A percentile compares a stretch with the other conserved stretches of the same genome.
Conservation (phyloP, 1,139 yeast genomes). For the Hanseniaspora sp. region DNA sequence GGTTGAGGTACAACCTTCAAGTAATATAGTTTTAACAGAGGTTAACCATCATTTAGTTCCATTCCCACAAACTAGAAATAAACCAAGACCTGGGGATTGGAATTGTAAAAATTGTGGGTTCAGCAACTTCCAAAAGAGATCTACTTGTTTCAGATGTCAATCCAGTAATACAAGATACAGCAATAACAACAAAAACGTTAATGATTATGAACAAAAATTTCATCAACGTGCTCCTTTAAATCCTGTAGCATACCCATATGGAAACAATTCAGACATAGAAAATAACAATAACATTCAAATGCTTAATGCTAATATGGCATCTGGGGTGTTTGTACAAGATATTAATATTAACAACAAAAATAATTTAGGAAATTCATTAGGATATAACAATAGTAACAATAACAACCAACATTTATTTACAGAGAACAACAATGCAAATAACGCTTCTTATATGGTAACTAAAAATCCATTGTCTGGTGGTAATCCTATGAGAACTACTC, state of each 20-base stretch:
- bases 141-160: constrained; percentile 82
- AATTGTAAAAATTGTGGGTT: constrained; percentile 94
- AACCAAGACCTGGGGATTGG: constrained; percentile 98
- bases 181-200: constrained; percentile 17
- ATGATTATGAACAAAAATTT: constrained; percentile 17
- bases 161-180: constrained; percentile 19
- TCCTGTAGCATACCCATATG: constrained; percentile 16
- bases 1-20: constrained; percentile 79
- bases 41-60: constrained; percentile 74
- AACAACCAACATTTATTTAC: constrained; percentile 19
- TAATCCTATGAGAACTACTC: not conserved
- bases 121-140: constrained; percentile 85
- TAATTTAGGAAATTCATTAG: constrained; percentile 7
- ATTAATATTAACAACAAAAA: constrained; percentile 16
- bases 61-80: constrained; percentile 77
- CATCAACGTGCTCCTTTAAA: constrained; percentile 15
- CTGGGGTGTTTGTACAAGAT: not conserved
- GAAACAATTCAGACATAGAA: constrained; percentile 6
- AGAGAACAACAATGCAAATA: constrained; percentile 17
- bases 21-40: constrained; percentile 60
- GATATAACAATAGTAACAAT: constrained; percentile 17
- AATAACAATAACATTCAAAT: not conserved
- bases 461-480: not conserved
- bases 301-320: not conserved
- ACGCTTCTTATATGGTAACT: not conserved